Conservation (phyloP, 371 early-diverging fungal species). For the Nosema muscidifuracis region DNA sequence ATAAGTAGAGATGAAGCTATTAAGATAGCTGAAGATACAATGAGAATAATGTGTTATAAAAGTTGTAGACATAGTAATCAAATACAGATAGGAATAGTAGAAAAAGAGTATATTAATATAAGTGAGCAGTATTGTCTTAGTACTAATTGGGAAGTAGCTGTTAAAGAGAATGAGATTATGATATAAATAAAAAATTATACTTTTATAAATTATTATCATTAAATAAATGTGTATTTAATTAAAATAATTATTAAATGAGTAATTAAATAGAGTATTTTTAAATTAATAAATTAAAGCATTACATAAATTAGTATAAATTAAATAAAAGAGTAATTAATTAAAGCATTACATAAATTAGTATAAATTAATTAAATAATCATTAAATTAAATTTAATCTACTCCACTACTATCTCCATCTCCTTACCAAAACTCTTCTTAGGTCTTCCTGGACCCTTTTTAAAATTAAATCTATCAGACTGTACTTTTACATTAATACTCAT, state of each 20-base stretch:
- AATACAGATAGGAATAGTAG: constrained; percentile 64
- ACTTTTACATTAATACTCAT: constrained; percentile 31
- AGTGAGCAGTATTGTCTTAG: constrained; percentile 69
- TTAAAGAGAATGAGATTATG: neutral
- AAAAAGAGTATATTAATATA: constrained; percentile 13
- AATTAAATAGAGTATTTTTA: no score
- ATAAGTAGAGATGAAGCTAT: constrained; percentile 86
- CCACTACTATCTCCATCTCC: neutral
- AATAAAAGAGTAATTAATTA: no score
- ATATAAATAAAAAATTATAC: no score
- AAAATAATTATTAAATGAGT: no score
- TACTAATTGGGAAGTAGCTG: constrained; percentile 81
- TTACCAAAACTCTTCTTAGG: constrained; percentile 27
- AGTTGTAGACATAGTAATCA: constrained; percentile 87
- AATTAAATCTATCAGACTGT: constrained; percentile 24
- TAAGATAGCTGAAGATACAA: constrained; percentile 74
- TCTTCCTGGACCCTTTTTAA: constrained; percentile 46
- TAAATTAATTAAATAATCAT: no score
- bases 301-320: no score
- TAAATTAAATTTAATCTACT: neutral
- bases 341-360: no score
- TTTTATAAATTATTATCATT: no score
- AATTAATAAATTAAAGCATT: no score
- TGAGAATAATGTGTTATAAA: constrained; percentile 86
- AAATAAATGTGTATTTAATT: no score